Evolutionary conservation across 805 yeast genomes (phyloP), one percentile per base, ranked within the genome.

Genomic region (Candida sithepensis): DNA sequence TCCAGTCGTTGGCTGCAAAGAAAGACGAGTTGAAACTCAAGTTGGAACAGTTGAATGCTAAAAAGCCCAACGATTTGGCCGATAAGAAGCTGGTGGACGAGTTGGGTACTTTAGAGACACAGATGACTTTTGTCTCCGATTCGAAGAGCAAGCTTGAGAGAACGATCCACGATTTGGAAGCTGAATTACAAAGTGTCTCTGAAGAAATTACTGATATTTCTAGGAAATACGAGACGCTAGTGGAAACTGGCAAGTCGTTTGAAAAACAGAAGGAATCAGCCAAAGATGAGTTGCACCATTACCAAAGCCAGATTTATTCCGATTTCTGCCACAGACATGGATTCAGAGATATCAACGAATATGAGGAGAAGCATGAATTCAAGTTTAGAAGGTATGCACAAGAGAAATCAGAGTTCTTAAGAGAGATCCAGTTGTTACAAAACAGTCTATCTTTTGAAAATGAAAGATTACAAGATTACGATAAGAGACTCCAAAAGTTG

Each of bases 331-430:
- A 59, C 1, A 70, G 66, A 47, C 66, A 83, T 44, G 80, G 81
- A 0, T 79, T 88, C 55, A 61, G 67, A 7, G 65, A 65, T 51
- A 79, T 89, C 36, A 71, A 74, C 41, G 89, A 84, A 30, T 90
- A 85, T 61, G 97, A 90, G 61, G 70, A 69, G 39, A 70, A 78
- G 12, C 86, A 84, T 46, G 91, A 92, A 5, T 69, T 78, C 4
- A 65, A 76, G 3, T 58, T 78, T 43, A 71, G 86, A 58, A 72
- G 72, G 28, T 78, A 79, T 44, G 72, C 82, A 1, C 80, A 78
- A 49, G 88, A 85, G 58, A 70, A 82, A 40, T 73, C 85, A 1
- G 81, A 81, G 52, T 77, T 78, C 48, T 69, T 78, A 37, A 81
- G 81, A 49, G 85, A 86, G 46, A 75, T 85, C 16, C 66, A 83